These are phyloP conservation scores for Dioscorea dumetorum DNA, from an alignment of 106 monocot species.

Conservation along the genomic window DNA sequence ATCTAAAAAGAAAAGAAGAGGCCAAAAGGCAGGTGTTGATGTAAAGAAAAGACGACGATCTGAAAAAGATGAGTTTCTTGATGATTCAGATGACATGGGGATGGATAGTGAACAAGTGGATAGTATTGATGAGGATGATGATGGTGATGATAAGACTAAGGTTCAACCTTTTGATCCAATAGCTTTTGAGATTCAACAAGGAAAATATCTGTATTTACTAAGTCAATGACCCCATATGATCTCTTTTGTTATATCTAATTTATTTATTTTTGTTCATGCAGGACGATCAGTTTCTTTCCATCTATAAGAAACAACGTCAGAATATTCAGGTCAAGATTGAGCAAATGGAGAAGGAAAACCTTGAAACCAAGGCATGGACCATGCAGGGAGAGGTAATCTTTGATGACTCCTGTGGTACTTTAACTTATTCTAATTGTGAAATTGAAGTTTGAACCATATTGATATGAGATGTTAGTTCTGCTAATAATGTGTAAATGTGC, in stretches of 20 bases:
- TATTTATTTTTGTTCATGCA: constrained; percentile 13
- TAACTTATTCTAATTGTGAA: neutral
- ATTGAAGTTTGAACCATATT: neutral
- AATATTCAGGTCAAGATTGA: constrained; percentile 64
- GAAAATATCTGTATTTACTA: too few species aligned
- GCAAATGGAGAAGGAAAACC: constrained; percentile 76
- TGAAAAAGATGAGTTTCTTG: constrained; percentile 20
- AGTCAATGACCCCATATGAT: too few species aligned
- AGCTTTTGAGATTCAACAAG: too few species aligned
- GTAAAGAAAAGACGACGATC: constrained; percentile 12
- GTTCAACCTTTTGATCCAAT: too few species aligned
- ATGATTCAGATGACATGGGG: constrained; percentile 25
- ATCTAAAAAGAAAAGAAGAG: constrained; percentile 25
- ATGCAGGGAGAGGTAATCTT: constrained; percentile 90
- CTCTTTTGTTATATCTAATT: too few species aligned
- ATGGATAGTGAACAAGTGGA: constrained; percentile 30
- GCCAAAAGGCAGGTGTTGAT: constrained; percentile 13
- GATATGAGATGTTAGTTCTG: too few species aligned
- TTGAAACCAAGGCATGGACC: constrained; percentile 83
- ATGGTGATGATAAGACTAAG: constrained; percentile 10
- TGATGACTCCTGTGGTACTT: neutral
- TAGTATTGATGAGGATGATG: constrained; percentile 19
- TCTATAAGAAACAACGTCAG: constrained; percentile 54
- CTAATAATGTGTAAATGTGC: too few species aligned
- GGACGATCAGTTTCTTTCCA: constrained; percentile 49